phyloP scores from a whole-genome alignment of 495 filamentous ascomycete species.

The Sordaria brevicollis region DNA sequence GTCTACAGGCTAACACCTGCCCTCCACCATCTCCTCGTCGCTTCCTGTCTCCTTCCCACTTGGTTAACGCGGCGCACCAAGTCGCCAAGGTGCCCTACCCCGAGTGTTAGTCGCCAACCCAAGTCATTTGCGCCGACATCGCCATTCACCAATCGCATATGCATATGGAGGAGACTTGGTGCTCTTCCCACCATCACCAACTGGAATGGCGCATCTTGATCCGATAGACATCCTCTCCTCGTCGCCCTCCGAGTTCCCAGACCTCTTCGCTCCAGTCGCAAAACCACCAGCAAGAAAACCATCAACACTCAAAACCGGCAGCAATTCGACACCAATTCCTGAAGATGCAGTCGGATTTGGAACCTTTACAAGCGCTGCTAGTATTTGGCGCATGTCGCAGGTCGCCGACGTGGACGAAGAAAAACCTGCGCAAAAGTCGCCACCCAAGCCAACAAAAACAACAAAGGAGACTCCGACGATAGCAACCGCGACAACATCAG shows the following conservation, averaged over 20 bases:
- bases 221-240: conserved; percentile 31
- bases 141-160: no score
- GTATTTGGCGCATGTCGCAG: conserved; percentile 14
- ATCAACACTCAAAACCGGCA: conserved; percentile 22
- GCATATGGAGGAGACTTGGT: background rate
- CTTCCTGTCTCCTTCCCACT: background rate
- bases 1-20: no score
- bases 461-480: background rate
- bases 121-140: background rate
- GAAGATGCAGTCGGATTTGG: conserved; percentile 10
- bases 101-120: background rate
- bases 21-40: no score
- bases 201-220: conserved; percentile 11
- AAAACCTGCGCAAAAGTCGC: background rate
- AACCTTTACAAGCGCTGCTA: conserved; percentile 33
- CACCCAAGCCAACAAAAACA: background rate
- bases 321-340: conserved; percentile 23
- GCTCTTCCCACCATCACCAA: conserved; percentile 28
- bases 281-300: conserved; percentile 18
- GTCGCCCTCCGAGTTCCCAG: conserved; percentile 35
- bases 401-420: background rate
- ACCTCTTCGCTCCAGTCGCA: conserved; percentile 28
- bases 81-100: background rate
- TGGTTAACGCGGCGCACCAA: background rate
- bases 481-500: background rate